phyloP scores from a whole-genome alignment of 768 basidiomycete genomes.

The Pisolithus albus region DNA sequence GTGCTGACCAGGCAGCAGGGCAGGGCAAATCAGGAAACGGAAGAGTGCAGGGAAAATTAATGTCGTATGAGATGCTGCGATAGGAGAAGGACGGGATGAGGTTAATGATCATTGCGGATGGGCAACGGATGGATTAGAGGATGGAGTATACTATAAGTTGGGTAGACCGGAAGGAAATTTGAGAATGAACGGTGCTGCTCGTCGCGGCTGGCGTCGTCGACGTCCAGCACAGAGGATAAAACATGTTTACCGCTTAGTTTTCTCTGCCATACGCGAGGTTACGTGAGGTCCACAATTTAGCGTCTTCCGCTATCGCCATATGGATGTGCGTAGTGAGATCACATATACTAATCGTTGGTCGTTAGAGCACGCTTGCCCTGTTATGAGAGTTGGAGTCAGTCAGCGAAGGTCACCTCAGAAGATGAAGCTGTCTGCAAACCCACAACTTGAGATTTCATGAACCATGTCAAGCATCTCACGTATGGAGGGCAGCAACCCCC shows the following conservation, averaged over 20 bases:
- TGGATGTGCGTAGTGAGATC: no score
- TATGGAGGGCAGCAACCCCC: no score
- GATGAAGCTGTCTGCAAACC: background rate
- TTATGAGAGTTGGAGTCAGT: no score
- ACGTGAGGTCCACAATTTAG: constrained; percentile 17
- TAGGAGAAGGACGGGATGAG: constrained; percentile 39
- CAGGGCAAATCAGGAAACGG: constrained; percentile 33
- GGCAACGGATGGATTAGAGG: constrained; percentile 17
- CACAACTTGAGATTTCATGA: no score
- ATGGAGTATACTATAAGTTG: constrained; percentile 8
- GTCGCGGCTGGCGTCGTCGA: constrained; percentile 19
- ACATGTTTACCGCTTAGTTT: constrained; percentile 18
- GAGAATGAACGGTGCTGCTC: constrained; percentile 4
- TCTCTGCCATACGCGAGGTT: constrained; percentile 27
- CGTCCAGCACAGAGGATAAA: constrained; percentile 23
- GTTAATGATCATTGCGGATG: constrained; percentile 48
- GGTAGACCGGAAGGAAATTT: constrained; percentile 17
- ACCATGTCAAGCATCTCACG: no score
- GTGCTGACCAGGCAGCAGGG: constrained; percentile 49
- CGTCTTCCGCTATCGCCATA: background rate
- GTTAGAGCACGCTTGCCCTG: no score
- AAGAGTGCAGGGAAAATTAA: constrained; percentile 42
- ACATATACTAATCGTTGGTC: no score
- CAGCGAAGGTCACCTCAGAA: background rate
- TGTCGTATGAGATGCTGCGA: constrained; percentile 52